phyloP scores from a whole-genome alignment of 139 green algal species.

The Coccomyxa sp. region DNA sequence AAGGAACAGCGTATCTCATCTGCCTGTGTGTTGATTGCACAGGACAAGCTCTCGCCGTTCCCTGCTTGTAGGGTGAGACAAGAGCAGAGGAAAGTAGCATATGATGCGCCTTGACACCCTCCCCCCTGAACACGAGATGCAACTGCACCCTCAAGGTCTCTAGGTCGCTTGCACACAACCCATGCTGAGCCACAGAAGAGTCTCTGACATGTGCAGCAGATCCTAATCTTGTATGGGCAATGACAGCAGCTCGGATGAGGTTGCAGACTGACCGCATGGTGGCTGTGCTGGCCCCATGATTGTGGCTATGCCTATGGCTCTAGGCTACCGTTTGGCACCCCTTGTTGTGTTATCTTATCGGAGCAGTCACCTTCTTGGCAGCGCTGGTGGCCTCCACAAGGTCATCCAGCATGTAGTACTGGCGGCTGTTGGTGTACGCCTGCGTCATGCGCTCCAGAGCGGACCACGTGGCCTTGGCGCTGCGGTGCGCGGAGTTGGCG shows the following conservation, averaged over 20 bases:
- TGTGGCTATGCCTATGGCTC: neutral
- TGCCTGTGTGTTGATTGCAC: neutral
- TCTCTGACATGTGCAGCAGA: neutral
- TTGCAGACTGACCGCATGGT: neutral
- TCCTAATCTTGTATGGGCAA: neutral
- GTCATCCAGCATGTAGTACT: slow-evolving; percentile 6
- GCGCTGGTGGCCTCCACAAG: neutral
- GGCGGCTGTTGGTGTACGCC: neutral
- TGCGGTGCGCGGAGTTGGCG: neutral
- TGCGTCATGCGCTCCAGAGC: neutral
- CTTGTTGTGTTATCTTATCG: neutral
- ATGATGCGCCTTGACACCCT: no score
- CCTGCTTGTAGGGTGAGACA: no score
- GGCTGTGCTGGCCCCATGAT: neutral
- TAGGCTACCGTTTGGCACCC: neutral
- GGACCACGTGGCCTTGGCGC: neutral
- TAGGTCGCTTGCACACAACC: no score
- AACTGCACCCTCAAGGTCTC: no score
- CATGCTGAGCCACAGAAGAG: neutral
- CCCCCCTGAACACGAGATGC: no score
- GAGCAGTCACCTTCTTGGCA: neutral
- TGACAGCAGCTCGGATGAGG: neutral
- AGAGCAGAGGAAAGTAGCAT: no score
- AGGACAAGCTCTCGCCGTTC: no score
- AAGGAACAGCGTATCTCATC: neutral